Conservation (phyloP, 345 rosid species). For the Anacardium occidentale region DNA sequence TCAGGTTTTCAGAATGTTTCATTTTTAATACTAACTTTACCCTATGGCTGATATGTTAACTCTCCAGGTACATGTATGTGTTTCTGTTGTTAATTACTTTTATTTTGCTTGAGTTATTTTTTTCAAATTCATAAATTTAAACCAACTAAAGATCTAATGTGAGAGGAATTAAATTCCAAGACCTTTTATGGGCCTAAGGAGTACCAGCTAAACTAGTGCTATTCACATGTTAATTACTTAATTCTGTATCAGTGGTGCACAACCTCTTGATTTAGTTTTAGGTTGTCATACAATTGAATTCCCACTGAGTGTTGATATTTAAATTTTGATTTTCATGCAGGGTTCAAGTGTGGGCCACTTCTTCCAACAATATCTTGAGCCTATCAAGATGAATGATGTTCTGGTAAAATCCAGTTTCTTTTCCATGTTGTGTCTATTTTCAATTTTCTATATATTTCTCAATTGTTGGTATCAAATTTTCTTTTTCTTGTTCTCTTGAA, state of each 20-base stretch:
- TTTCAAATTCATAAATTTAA: too few relatives aligned
- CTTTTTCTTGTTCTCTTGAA: conserved; percentile 23
- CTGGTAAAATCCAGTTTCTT: conserved; percentile 42
- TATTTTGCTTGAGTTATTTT: too few relatives aligned
- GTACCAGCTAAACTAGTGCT: too few relatives aligned
- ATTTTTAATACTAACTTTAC: conserved; percentile 7
- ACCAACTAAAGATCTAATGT: too few relatives aligned
- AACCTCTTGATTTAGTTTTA: not conserved
- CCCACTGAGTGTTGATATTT: not conserved
- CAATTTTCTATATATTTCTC: conserved; percentile 12
- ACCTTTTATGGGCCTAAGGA: too few relatives aligned
- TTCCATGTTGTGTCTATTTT: conserved; percentile 7
- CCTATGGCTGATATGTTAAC: not conserved
- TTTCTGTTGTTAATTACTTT: not conserved
- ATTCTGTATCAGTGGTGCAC: not conserved
- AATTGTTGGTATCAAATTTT: conserved; percentile 8
- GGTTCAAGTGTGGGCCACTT: conserved; percentile 98
- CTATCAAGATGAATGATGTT: conserved; percentile 88
- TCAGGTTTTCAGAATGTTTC: conserved; percentile 7
- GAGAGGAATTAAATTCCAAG: too few relatives aligned
- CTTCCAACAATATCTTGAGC: conserved; percentile 78
- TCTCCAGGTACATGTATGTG: not conserved
- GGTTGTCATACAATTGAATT: not conserved
- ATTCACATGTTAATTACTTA: too few relatives aligned
- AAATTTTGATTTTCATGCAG: conserved; percentile 36